phyloP scores from a whole-genome alignment of 148 eudicot genomes.

The Nepenthes mirabilis region DNA sequence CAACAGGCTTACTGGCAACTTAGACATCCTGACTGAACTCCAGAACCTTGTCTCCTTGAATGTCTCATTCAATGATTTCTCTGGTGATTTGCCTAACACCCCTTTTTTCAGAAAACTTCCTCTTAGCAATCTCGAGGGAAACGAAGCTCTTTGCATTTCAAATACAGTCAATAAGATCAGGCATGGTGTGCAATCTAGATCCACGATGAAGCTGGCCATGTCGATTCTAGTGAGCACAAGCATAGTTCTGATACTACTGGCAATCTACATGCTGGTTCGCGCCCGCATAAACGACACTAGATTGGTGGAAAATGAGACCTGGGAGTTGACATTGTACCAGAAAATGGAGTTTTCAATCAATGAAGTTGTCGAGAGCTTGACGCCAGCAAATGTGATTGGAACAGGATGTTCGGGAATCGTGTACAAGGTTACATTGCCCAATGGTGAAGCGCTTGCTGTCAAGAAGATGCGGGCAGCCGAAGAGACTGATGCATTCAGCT shows the following conservation, averaged over 20 bases:
- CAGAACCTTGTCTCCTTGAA: constrained; percentile 85
- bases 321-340: constrained; percentile 88
- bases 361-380: constrained; percentile 48
- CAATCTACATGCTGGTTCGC: constrained; percentile 43
- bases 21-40: constrained; percentile 42
- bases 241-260: constrained; percentile 50
- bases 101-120: constrained; percentile 87
- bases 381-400: constrained; percentile 77
- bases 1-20: constrained; percentile 58
- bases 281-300: constrained; percentile 12
- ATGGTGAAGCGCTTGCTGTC: constrained; percentile 72
- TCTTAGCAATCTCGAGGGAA: constrained; percentile 48
- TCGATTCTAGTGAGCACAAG: constrained; percentile 58
- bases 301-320: constrained; percentile 23
- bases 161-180: constrained; percentile 19
- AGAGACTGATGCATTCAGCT: constrained; percentile 66
- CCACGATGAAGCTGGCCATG: constrained; percentile 61
- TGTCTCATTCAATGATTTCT: constrained; percentile 70
- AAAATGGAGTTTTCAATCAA: constrained; percentile 80
- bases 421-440: constrained; percentile 58
- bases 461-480: constrained; percentile 95
- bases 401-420: constrained; percentile 97
- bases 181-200: constrained; percentile 20
- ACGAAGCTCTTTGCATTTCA: constrained; percentile 38
- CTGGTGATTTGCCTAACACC: constrained; percentile 69